Evolutionary conservation across 108 stramenopile genomes (phyloP).

Genomic region (Skeletonema grethae): DNA sequence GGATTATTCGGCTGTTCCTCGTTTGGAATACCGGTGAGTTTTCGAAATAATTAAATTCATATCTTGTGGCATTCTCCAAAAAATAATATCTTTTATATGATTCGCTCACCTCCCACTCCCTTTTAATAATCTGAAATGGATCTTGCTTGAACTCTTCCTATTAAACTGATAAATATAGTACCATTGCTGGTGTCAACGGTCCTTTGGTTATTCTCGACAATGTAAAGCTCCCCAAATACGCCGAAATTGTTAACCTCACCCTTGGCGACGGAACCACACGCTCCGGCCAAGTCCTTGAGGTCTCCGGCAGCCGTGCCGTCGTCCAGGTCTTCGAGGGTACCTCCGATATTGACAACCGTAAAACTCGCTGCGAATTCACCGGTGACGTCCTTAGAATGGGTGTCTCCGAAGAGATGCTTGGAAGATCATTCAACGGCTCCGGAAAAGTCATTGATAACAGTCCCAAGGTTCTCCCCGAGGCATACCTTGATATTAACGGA

Average conservation of each 20-base stretch:
- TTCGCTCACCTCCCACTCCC: neutral
- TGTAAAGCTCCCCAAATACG: constrained; percentile 98
- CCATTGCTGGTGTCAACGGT: constrained; percentile 98
- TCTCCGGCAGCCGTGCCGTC: constrained; percentile 95
- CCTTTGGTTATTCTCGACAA: constrained; percentile 99
- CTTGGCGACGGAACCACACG: constrained; percentile 95
- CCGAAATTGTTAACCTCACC: constrained; percentile 98
- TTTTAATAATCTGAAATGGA: neutral
- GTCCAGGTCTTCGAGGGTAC: constrained; percentile 99
- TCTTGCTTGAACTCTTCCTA: constrained; percentile 5
- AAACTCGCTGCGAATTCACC: constrained; percentile 96
- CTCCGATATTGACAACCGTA: constrained; percentile 98
- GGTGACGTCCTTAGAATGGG: constrained; percentile 99
- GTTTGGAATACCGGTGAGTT: constrained; percentile 88
- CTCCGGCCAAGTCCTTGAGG: constrained; percentile 98
- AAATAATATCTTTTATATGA: neutral
- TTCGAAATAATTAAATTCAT: neutral
- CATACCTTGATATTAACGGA: constrained; percentile 98
- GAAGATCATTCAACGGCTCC: constrained; percentile 97
- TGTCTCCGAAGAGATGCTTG: constrained; percentile 99
- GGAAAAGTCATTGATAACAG: constrained; percentile 98
- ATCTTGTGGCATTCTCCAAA: neutral
- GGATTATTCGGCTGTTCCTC: constrained; percentile 87
- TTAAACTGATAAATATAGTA: constrained; percentile 59
- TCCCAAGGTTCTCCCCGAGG: constrained; percentile 99